Conservation (phyloP, 768 basidiomycete species). For the Auriculariales sp. region DNA sequence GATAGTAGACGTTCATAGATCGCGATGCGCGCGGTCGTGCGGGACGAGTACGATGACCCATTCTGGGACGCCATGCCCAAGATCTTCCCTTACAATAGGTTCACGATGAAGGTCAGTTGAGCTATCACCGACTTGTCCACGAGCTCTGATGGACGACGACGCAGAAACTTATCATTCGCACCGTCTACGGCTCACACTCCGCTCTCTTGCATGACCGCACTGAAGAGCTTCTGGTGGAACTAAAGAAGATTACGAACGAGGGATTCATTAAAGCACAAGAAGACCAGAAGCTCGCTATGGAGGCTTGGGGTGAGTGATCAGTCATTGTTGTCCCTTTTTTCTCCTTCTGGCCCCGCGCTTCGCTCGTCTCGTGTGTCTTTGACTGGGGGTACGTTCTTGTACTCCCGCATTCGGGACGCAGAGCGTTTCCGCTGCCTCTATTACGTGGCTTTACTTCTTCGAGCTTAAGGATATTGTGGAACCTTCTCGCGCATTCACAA, state of each 20-base stretch:
- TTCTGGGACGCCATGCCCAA: slow-evolving; percentile 82
- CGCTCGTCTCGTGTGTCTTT: too few species aligned
- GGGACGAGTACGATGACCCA: slow-evolving; percentile 84
- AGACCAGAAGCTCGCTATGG: slow-evolving; percentile 60
- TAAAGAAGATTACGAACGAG: slow-evolving; percentile 44
- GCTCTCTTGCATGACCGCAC: slow-evolving; percentile 52
- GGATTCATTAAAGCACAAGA: slow-evolving; percentile 57
- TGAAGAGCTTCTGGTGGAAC: slow-evolving; percentile 48
- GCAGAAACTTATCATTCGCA: slow-evolving; percentile 86
- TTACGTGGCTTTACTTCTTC: too few species aligned
- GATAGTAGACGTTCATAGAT: too few species aligned
- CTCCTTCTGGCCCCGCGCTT: not conserved
- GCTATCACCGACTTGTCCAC: not conserved
- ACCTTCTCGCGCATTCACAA: too few species aligned
- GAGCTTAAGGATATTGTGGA: too few species aligned
- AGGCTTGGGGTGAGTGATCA: slow-evolving; percentile 51
- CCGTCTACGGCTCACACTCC: slow-evolving; percentile 65
- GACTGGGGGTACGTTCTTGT: not conserved
- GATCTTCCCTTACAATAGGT: slow-evolving; percentile 89
- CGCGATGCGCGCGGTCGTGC: slow-evolving; percentile 61
- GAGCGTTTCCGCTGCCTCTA: too few species aligned
- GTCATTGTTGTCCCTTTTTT: slow-evolving; percentile 1
- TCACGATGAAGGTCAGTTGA: slow-evolving; percentile 67
- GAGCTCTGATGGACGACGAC: not conserved
- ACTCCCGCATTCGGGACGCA: slow-evolving; percentile 6